Evolutionary conservation across 768 basidiomycete genomes (phyloP), one percentile per base, ranked within the genome.

Genomic region (Tephrocybe sp.): DNA sequence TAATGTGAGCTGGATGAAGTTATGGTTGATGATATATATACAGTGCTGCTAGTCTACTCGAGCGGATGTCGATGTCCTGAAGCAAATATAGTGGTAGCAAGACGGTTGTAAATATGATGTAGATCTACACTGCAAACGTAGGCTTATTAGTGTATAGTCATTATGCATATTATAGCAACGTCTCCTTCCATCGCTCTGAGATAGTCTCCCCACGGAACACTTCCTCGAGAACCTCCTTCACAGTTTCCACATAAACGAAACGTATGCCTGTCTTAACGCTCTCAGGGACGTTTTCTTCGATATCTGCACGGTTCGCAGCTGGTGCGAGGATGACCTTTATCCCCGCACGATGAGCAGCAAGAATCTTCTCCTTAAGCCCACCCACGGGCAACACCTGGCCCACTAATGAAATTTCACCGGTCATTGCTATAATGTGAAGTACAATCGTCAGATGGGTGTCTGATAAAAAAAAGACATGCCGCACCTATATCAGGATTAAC

Each of bases 341-440:
- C 3, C 93, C 94, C 1, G 97, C 93, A 15, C 97, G 85, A 65
- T 99, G 97, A 0, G 97, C 96, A 1, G 96, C 96, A 1, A 98
- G 80, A 55, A 96, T 93, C 77, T 97, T 95, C 73, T 93, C 91
- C 73, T 97, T 98, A 56, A 98, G 71, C 0, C 96, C 96, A 7
- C 96, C 96, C 9, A 99, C 96, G 2, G 96, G 93, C 1, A 97
- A 78, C 8, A 99, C 96, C 68, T 97, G 93, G 0, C 97, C 97
- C 0, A 94, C 88, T 14, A 99, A 84, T 1, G 95, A 93, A 50
- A 99, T 93, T 69, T 99, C 97, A 14, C 97, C 97, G 0, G 97
- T 98, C 93, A 98, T 95, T 5, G 97, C 94, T 93, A 54, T 0
- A 45, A 1, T 15, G 15, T 15, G 18, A 28, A n/a, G 8, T 26